phyloP scores from a whole-genome alignment of 2,329 filamentous ascomycete species.

The Diplodia sapinea region DNA sequence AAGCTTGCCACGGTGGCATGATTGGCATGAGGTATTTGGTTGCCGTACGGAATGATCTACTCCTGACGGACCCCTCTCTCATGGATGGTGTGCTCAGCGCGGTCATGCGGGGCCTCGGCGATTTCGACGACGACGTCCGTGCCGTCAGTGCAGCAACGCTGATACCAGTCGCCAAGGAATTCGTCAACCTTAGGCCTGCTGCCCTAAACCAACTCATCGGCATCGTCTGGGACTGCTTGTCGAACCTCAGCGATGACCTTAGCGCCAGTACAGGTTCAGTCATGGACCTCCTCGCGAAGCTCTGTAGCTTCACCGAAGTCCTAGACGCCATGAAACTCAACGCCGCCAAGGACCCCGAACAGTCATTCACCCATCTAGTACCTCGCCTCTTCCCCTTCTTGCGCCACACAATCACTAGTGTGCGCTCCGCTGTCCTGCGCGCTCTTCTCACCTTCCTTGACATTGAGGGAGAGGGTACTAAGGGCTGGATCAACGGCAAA shows the following conservation, averaged over 20 bases:
- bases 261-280: slow-evolving; percentile 97
- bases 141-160: slow-evolving; percentile 97
- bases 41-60: slow-evolving; percentile 88
- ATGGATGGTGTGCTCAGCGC: slow-evolving; percentile 92
- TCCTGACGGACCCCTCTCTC: slow-evolving; percentile 80
- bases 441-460: slow-evolving; percentile 91
- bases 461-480: slow-evolving; percentile 77
- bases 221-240: slow-evolving; percentile 97
- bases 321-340: slow-evolving; percentile 92
- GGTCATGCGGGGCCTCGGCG: slow-evolving; percentile 92
- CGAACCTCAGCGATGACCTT: slow-evolving; percentile 93
- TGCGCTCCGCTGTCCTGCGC: slow-evolving; percentile 89
- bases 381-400: slow-evolving; percentile 95
- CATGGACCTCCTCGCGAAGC: slow-evolving; percentile 95
- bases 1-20: slow-evolving; percentile 97
- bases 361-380: slow-evolving; percentile 90
- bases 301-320: slow-evolving; percentile 93
- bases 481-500: slow-evolving; percentile 91
- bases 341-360: slow-evolving; percentile 78
- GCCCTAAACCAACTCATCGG: slow-evolving; percentile 83
- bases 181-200: slow-evolving; percentile 80
- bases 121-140: slow-evolving; percentile 92
- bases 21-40: slow-evolving; percentile 94
- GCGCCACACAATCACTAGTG: slow-evolving; percentile 94
- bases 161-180: slow-evolving; percentile 94